Base-by-base conservation (phyloP, 306 rosid genomes). In the Quercus glauca region DNA sequence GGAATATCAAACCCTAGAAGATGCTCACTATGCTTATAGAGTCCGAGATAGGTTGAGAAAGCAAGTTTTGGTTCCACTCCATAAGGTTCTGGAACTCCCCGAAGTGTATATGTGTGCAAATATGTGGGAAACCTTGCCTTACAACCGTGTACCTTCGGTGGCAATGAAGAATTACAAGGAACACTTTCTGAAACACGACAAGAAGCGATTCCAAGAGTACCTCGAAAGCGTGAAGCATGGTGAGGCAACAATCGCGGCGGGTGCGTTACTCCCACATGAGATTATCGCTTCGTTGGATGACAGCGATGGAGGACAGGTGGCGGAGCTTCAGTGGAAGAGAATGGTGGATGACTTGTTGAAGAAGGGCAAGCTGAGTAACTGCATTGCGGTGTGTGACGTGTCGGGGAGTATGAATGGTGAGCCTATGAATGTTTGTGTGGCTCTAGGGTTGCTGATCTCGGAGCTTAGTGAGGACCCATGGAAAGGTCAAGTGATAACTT, bases 201-300 rank as follows among this genome's bases (percentile, higher is more conserved):
- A 58, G 0, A 85, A 90, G 80, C 58, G 97, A 65, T 90, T 92
- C 29, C 35, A 0, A 35, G 65, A 81, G 57, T 92, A 88, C 68
- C 14, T 92, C 69, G 56, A 79, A 73, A 89, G 90, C 43, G 91
- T 85, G 45, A 71, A 74, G 31, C 29, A 74, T 0, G 97, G 91
- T 13, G 88, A 84, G 85, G 5, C 82, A 0, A 88, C 74, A 0
- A 87, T 92, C 28, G 87, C 94, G 0, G 93, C 87, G 0, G 93
- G 94, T 3, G 97, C 97, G 0, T 61, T 90, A 78, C 90, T 90
- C 58, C 97, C 93, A 0, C 94, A 90, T 43, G 82, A 92, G 83
- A 88, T 90, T n/a, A 71, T 88, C 1, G 33, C 0, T 2, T 86
- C 87, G 2, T 51, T 90, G 71, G 1, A 0, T 8, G 51, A 43